A percentile compares a stretch with the other conserved stretches of the same genome.
phyloP scores from a whole-genome alignment of 345 rosid genomes.

The Syzygium grande region DNA sequence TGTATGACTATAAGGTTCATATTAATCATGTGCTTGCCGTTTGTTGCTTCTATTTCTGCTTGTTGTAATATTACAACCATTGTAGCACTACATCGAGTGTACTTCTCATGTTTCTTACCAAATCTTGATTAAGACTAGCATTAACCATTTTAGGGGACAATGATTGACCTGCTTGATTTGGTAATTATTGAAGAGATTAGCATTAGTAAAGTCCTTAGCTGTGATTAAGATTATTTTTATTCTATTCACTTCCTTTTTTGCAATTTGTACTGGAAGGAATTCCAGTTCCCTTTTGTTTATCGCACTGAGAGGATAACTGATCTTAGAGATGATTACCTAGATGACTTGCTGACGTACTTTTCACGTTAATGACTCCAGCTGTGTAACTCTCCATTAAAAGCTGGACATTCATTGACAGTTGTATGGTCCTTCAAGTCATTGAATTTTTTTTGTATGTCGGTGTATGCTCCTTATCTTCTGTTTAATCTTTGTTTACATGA shows the following conservation, averaged over 20 bases:
- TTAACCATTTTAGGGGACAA: background rate
- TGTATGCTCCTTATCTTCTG: background rate
- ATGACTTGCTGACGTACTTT: background rate
- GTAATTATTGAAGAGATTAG: background rate
- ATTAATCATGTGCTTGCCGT: conserved; percentile 21
- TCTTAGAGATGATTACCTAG: background rate
- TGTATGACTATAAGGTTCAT: conserved; percentile 81
- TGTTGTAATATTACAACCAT: background rate
- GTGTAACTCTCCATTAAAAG: background rate
- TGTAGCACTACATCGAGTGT: background rate
- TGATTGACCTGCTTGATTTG: background rate
- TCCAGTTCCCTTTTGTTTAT: background rate
- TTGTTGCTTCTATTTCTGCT: background rate
- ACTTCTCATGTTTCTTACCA: background rate
- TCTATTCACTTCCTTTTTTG: background rate
- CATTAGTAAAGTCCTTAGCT: background rate
- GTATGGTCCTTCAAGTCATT: background rate
- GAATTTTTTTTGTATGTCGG: background rate
- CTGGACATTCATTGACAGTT: background rate
- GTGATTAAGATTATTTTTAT: background rate
- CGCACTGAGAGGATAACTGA: background rate
- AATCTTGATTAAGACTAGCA: background rate
- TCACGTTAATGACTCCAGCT: background rate
- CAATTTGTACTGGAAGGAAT: background rate
- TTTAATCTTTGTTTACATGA: background rate